phyloP scores from a whole-genome alignment of 2,329 filamentous ascomycete species.

The Colletotrichum spinosum region DNA sequence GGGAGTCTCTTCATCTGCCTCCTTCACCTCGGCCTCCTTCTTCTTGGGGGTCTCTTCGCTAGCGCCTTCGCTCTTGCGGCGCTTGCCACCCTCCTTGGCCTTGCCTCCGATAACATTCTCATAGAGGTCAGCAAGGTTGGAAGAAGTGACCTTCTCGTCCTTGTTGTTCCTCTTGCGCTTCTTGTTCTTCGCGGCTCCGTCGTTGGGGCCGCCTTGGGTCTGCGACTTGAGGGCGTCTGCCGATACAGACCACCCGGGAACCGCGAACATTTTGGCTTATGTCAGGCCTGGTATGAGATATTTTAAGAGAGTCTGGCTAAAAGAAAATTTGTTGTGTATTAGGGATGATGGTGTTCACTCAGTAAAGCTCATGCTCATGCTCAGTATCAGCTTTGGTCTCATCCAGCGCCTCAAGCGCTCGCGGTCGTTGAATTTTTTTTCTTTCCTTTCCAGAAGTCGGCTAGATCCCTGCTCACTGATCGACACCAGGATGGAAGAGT shows the following conservation, averaged over 20 bases:
- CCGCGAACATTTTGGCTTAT: conserved; percentile 79
- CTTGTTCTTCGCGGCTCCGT: conserved; percentile 61
- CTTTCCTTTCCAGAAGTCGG: conserved; percentile 16
- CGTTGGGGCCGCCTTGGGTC: conserved; percentile 46
- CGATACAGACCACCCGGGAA: conserved; percentile 91
- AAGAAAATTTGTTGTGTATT: conserved; percentile 4
- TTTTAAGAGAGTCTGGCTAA: background rate
- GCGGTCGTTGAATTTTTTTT: conserved; percentile 37
- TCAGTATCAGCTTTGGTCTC: conserved; percentile 1
- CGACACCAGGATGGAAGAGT: conserved; percentile 29
- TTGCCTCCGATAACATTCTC: conserved; percentile 82
- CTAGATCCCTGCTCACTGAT: conserved; percentile 37
- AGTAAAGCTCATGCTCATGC: too few relatives aligned
- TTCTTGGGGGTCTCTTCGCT: conserved; percentile 34
- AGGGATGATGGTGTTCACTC: conserved; percentile 12
- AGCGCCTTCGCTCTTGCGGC: conserved; percentile 32
- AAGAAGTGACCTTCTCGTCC: conserved; percentile 66
- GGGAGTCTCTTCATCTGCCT: conserved; percentile 40
- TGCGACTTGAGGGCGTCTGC: conserved; percentile 79
- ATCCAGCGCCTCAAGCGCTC: conserved; percentile 12
- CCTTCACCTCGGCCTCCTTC: conserved; percentile 44
- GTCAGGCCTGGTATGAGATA: background rate
- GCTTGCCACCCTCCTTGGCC: conserved; percentile 41
- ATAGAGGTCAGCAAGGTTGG: conserved; percentile 83
- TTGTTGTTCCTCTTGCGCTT: conserved; percentile 53